A percentile compares a stretch with the other conserved stretches of the same genome.
Conservation (phyloP, 768 basidiomycete genomes). For the Mycena rosella region DNA sequence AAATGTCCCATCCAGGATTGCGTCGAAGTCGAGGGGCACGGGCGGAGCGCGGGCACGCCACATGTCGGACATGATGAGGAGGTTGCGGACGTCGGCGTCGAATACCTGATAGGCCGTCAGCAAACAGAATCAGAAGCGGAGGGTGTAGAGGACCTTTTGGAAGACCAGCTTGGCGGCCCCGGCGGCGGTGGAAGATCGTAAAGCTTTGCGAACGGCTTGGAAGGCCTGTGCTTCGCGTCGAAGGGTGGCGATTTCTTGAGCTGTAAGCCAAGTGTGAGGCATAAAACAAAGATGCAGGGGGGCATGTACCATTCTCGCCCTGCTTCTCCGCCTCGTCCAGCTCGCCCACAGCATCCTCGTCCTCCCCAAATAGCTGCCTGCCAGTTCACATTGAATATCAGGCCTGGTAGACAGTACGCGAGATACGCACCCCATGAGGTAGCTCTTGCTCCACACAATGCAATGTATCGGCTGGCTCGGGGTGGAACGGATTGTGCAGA, state of each 20-base stretch:
- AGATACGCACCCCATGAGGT: slow-evolving; percentile 84
- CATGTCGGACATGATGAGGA: slow-evolving; percentile 96
- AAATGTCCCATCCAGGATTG: slow-evolving; percentile 77
- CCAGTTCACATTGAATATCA: background rate
- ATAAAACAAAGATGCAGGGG: background rate
- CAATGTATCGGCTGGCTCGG: slow-evolving; percentile 98
- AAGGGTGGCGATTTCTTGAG: slow-evolving; percentile 90
- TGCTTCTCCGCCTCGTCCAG: slow-evolving; percentile 92
- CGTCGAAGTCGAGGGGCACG: slow-evolving; percentile 84
- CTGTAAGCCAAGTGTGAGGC: slow-evolving; percentile 53
- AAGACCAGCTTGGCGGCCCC: slow-evolving; percentile 81
- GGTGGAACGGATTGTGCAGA: slow-evolving; percentile 97
- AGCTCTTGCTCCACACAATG: slow-evolving; percentile 99
- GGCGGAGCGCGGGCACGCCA: slow-evolving; percentile 94
- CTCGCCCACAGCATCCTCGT: slow-evolving; percentile 84
- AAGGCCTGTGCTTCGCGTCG: slow-evolving; percentile 93
- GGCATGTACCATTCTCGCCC: slow-evolving; percentile 87
- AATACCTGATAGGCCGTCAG: slow-evolving; percentile 75
- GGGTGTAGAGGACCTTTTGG: slow-evolving; percentile 72
- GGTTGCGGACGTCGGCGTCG: slow-evolving; percentile 85
- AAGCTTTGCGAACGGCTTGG: slow-evolving; percentile 77
- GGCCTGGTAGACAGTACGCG: background rate
- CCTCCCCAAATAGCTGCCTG: slow-evolving; percentile 96
- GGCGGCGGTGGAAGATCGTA: slow-evolving; percentile 59
- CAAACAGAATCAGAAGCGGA: background rate